Percentiles rank a stretch among this genome's conserved stretches.
Evolutionary conservation across 139 green algal species (phyloP).

Genomic region (Chlorella sorokiniana): DNA sequence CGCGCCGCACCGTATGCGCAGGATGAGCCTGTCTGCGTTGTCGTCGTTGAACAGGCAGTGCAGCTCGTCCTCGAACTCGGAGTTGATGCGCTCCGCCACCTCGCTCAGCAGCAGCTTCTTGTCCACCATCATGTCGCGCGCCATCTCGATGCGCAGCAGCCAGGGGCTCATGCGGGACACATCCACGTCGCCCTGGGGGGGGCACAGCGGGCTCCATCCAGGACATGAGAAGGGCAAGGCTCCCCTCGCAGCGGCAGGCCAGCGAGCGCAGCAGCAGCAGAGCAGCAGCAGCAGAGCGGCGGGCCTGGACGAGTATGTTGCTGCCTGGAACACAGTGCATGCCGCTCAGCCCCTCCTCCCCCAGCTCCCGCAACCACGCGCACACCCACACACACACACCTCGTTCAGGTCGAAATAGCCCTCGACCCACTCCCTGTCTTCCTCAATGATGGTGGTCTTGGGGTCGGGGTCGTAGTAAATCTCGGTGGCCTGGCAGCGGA

Average conservation of each 20-base stretch:
- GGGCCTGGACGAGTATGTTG: too few species aligned
- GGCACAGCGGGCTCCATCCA: too few species aligned
- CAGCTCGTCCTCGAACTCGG: slow-evolving; percentile 90
- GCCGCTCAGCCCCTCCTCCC: not conserved
- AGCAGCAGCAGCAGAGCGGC: too few species aligned
- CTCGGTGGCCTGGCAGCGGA: slow-evolving; percentile 67
- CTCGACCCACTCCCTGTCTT: slow-evolving; percentile 88
- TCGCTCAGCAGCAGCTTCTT: slow-evolving; percentile 85
- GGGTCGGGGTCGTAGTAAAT: slow-evolving; percentile 88
- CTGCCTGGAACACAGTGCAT: too few species aligned
- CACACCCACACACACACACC: too few species aligned
- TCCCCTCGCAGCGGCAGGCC: too few species aligned
- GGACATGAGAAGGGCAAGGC: too few species aligned
- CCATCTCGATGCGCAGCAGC: slow-evolving; percentile 93
- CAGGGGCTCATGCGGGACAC: slow-evolving; percentile 82
- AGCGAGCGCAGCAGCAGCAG: too few species aligned
- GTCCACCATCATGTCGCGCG: slow-evolving; percentile 77
- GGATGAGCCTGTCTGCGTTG: slow-evolving; percentile 93
- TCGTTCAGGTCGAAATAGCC: slow-evolving; percentile 87
- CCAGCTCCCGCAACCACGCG: not conserved
- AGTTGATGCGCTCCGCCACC: slow-evolving; percentile 74
- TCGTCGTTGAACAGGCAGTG: slow-evolving; percentile 96
- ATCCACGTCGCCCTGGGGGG: slow-evolving; percentile 77
- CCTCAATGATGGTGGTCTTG: slow-evolving; percentile 83
- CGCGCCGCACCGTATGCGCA: slow-evolving; percentile 72